A percentile compares a stretch with the other conserved stretches of the same genome.
Conservation (phyloP, 2,329 filamentous ascomycete genomes). For the Blastomyces silverae region DNA sequence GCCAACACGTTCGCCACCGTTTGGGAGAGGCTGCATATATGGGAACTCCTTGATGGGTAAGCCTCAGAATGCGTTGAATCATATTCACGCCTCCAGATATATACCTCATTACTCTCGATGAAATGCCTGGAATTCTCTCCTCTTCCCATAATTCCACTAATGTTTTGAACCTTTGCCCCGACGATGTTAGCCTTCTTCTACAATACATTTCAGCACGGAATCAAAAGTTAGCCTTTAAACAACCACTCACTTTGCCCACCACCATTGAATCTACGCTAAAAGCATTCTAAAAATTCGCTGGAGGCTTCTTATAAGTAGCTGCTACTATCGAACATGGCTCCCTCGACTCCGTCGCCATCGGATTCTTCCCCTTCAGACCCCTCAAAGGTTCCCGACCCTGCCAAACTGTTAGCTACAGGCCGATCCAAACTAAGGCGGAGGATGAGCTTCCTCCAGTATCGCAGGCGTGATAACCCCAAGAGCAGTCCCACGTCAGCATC, state of each 20-base stretch:
- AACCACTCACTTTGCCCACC: not conserved
- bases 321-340: not conserved
- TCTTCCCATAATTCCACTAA: not conserved
- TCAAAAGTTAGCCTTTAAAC: not conserved
- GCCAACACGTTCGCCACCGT: not conserved
- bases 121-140: not conserved
- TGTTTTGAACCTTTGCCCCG: not conserved
- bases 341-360: not conserved
- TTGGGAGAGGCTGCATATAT: not conserved
- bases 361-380: not conserved
- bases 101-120: not conserved
- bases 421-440: conserved; percentile 7
- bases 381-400: conserved; percentile 2
- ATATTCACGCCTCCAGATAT: not conserved
- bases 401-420: not conserved
- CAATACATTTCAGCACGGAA: not conserved
- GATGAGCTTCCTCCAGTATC: conserved; percentile 11
- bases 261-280: not conserved
- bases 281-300: not conserved
- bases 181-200: not conserved
- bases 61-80: not conserved
- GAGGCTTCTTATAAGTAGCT: not conserved
- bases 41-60: not conserved
- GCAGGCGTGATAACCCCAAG: not conserved
- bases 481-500: not conserved